Conservation (phyloP, 139 green algal genomes). For the Mychonastes homosphaera region DNA sequence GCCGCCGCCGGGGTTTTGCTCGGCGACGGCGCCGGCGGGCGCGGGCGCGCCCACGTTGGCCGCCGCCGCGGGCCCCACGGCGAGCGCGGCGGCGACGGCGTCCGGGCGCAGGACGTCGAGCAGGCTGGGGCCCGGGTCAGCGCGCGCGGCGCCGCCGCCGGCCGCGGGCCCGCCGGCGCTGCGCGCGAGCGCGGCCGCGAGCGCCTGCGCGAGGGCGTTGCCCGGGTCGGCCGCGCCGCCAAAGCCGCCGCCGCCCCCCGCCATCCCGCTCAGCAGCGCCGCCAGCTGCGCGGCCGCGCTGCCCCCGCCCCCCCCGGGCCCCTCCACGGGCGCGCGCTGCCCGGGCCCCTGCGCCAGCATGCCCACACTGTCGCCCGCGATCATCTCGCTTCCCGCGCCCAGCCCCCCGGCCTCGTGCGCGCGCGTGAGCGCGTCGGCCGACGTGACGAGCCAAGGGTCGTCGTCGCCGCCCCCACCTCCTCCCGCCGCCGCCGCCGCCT, state of each 20-base stretch:
- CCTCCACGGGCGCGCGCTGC: conserved; percentile 8
- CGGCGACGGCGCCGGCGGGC: too few species aligned
- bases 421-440: too few species aligned
- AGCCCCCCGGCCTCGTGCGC: too few species aligned
- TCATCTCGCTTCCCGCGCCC: background rate
- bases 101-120: conserved; percentile 49
- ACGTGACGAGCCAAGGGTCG: too few species aligned
- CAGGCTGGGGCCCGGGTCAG: conserved; percentile 32
- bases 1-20: too few species aligned
- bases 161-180: background rate
- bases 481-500: background rate
- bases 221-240: background rate
- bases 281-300: conserved; percentile 13
- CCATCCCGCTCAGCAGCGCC: conserved; percentile 19
- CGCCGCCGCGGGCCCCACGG: too few species aligned
- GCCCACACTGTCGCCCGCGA: conserved; percentile 5
- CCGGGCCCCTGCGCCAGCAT: conserved; percentile 4
- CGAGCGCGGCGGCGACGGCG: conserved; percentile 39
- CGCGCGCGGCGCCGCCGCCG: background rate
- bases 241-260: background rate
- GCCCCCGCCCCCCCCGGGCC: background rate
- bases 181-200: conserved; percentile 12
- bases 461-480: background rate
- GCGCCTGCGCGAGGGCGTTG: background rate
- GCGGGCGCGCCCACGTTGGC: too few species aligned